Conservation (phyloP, 805 yeast genomes). For the Starmerella tilneyi region DNA sequence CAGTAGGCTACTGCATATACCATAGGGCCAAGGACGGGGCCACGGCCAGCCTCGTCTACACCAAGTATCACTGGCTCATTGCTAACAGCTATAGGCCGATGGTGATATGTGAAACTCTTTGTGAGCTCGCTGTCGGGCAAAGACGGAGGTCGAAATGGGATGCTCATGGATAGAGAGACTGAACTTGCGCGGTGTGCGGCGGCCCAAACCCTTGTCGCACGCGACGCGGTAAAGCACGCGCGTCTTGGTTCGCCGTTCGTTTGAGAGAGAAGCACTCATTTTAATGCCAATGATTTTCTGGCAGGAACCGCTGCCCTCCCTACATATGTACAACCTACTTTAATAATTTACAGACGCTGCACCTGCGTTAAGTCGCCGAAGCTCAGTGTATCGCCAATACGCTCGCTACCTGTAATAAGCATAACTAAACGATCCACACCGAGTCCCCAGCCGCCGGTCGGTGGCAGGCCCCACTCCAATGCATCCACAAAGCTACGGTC, state of each 20-base stretch:
- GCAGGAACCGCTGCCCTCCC: too few species aligned
- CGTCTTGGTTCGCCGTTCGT: too few species aligned
- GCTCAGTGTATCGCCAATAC: conserved; percentile 38
- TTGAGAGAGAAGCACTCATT: too few species aligned
- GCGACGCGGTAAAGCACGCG: too few species aligned
- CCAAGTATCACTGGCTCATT: conserved; percentile 47
- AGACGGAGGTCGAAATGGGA: conserved; percentile 17
- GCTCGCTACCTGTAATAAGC: conserved; percentile 52
- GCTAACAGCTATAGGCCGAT: conserved; percentile 5
- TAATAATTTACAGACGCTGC: conserved; percentile 8
- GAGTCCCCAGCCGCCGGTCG: conserved; percentile 97
- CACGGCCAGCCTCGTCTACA: conserved; percentile 98
- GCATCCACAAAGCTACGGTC: conserved; percentile 62
- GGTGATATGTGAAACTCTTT: conserved; percentile 25
- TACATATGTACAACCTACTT: too few species aligned
- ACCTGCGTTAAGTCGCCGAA: conserved; percentile 22
- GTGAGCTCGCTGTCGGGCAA: conserved; percentile 17
- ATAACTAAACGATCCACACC: conserved; percentile 84
- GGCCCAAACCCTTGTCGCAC: not conserved
- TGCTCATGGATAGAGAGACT: not conserved
- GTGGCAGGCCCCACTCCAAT: conserved; percentile 92
- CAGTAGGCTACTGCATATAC: conserved; percentile 87
- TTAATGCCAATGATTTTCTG: too few species aligned
- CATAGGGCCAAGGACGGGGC: conserved; percentile 97
- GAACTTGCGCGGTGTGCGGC: not conserved